Percentiles rank a stretch among this genome's conserved stretches.
phyloP scores from a whole-genome alignment of 192 early-diverging fungal species.

The Coemansia sp. region DNA sequence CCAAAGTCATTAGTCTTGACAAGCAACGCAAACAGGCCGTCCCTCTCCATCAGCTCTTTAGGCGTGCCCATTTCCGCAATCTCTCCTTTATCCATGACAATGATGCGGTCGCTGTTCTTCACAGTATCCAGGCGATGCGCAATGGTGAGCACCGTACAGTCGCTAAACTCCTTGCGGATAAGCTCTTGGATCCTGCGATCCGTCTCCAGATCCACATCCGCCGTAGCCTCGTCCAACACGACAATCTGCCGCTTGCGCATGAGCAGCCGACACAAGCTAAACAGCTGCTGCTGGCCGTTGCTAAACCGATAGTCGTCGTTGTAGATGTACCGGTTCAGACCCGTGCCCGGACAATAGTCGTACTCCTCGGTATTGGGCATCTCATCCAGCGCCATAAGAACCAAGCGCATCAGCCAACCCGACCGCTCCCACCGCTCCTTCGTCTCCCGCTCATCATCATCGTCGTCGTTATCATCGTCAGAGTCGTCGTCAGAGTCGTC shows the following conservation, averaged over 20 bases:
- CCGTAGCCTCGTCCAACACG: slow-evolving; percentile 72
- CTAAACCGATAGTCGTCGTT: slow-evolving; percentile 25
- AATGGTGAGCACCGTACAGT: slow-evolving; percentile 62
- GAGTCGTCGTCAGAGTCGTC: slow-evolving; percentile 4
- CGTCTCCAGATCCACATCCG: slow-evolving; percentile 59
- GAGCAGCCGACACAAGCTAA: slow-evolving; percentile 65
- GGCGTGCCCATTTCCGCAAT: slow-evolving; percentile 70
- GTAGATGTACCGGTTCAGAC: slow-evolving; percentile 11
- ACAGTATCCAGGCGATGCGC: slow-evolving; percentile 77
- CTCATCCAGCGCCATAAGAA: slow-evolving; percentile 7
- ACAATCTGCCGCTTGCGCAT: slow-evolving; percentile 60
- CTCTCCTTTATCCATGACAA: slow-evolving; percentile 73
- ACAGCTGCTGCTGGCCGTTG: slow-evolving; percentile 64
- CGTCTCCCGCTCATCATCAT: slow-evolving; percentile 19
- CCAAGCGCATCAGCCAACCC: slow-evolving; percentile 6
- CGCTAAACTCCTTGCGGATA: slow-evolving; percentile 58
- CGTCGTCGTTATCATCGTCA: slow-evolving; percentile 26
- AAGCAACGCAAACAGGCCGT: slow-evolving; percentile 31
- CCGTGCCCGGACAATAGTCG: not conserved
- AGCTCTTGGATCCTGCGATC: slow-evolving; percentile 26
- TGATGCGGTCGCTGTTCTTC: slow-evolving; percentile 67
- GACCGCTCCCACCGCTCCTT: slow-evolving; percentile 1
- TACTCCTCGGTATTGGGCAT: not conserved
- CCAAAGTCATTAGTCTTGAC: slow-evolving; percentile 26
- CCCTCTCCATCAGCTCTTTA: slow-evolving; percentile 57